phyloP scores from a whole-genome alignment of 208 protist genomes.

The Leishmania aethiopica region DNA sequence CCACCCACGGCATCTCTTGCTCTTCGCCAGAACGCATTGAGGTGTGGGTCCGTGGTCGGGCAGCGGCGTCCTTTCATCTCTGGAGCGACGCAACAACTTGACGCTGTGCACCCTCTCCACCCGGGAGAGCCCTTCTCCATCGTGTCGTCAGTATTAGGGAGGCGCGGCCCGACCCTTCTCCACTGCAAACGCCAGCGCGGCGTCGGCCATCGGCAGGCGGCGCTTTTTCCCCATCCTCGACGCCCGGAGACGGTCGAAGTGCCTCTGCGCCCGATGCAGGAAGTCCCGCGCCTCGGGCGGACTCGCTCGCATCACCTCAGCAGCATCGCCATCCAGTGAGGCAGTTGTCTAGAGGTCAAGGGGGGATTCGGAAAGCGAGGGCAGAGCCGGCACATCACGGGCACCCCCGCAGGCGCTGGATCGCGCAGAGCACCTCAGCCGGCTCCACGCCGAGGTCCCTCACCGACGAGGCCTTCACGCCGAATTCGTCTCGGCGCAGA shows the following conservation, averaged over 20 bases:
- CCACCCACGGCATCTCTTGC: neutral
- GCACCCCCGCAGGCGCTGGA: neutral
- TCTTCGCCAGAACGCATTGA: neutral
- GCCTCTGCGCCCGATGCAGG: neutral
- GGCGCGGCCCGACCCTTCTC: neutral
- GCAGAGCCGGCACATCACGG: neutral
- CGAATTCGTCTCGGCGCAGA: neutral
- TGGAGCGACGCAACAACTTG: neutral
- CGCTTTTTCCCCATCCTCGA: neutral
- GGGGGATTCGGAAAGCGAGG: neutral
- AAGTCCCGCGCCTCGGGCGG: neutral
- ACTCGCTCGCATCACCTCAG: neutral
- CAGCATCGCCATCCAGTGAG: neutral
- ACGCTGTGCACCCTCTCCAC: slow-evolving; percentile 3
- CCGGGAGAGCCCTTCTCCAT: neutral
- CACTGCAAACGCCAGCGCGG: neutral
- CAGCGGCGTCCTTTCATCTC: slow-evolving; percentile 6
- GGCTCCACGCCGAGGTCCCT: neutral
- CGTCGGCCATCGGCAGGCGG: neutral
- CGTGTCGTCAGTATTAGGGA: neutral
- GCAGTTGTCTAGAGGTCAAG: slow-evolving; percentile 11
- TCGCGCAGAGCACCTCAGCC: slow-evolving; percentile 5
- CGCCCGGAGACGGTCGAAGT: neutral
- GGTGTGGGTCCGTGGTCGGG: neutral
- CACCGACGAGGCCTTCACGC: neutral